A percentile compares a stretch with the other conserved stretches of the same genome.
Evolutionary conservation across 1,284 basidiomycete genomes (phyloP).

Genomic region (Agroathelia rolfsii): DNA sequence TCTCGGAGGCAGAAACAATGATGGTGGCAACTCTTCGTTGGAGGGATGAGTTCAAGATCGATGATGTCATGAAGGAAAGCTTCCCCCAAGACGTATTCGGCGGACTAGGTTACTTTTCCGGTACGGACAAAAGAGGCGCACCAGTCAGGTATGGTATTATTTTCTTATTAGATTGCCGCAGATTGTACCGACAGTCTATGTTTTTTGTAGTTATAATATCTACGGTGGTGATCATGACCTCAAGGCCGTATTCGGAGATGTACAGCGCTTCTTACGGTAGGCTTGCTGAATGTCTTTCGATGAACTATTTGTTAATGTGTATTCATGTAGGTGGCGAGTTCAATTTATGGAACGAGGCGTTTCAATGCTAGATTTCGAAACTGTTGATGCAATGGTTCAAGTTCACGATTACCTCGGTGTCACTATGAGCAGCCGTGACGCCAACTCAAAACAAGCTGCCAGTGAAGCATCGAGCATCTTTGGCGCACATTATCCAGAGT

Average conservation of each 20-base stretch:
- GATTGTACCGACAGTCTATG: background rate
- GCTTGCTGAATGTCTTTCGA: conserved; percentile 8
- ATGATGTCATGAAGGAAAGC: conserved; percentile 47
- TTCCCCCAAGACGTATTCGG: conserved; percentile 61
- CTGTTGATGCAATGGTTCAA: conserved; percentile 65
- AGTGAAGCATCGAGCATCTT: conserved; percentile 63
- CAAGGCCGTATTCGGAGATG: conserved; percentile 60
- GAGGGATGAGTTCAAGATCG: conserved; percentile 61
- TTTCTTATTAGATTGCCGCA: conserved; percentile 1
- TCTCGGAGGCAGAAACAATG: conserved; percentile 49
- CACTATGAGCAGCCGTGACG: conserved; percentile 48
- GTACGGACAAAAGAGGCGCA: conserved; percentile 54
- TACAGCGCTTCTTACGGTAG: conserved; percentile 61
- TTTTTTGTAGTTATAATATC: conserved; percentile 48
- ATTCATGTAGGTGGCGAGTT: conserved; percentile 56
- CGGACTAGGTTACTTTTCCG: conserved; percentile 51
- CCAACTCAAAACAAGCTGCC: conserved; percentile 67
- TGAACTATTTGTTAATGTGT: conserved; percentile 2
- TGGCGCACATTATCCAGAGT: conserved; percentile 65
- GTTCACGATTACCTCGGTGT: conserved; percentile 77
- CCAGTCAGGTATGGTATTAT: conserved; percentile 48
- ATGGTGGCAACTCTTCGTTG: conserved; percentile 60
- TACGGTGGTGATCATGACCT: conserved; percentile 60
- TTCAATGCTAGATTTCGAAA: conserved; percentile 56
- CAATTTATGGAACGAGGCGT: conserved; percentile 64